phyloP scores from a whole-genome alignment of 257 asterid genomes.

The Thymus mandschuricus region DNA sequence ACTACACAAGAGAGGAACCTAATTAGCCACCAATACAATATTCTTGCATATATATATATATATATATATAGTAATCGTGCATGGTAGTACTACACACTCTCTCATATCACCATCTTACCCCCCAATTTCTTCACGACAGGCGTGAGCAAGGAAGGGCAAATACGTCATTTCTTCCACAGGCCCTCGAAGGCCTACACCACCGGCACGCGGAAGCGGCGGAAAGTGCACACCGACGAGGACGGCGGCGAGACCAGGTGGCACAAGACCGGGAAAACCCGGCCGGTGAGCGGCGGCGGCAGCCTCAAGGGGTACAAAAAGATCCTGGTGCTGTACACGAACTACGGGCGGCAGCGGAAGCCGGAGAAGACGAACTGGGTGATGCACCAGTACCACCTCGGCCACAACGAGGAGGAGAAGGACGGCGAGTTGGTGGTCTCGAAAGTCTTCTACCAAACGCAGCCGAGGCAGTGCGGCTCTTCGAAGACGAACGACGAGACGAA shows the following conservation, averaged over 20 bases:
- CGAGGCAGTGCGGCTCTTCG: slow-evolving; percentile 68
- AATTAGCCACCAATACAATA: no score
- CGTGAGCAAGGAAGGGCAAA: slow-evolving; percentile 84
- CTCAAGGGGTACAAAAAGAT: slow-evolving; percentile 82
- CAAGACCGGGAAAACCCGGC: slow-evolving; percentile 88
- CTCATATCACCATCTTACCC: no score
- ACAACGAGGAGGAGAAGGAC: slow-evolving; percentile 82
- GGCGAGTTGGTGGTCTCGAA: slow-evolving; percentile 91
- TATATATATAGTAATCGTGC: no score
- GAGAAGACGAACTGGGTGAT: slow-evolving; percentile 94
- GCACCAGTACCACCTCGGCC: slow-evolving; percentile 93
- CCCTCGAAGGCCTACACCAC: slow-evolving; percentile 97
- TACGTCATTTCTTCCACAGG: slow-evolving; percentile 92
- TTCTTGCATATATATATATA: no score
- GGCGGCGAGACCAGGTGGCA: slow-evolving; percentile 96
- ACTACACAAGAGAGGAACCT: no score
- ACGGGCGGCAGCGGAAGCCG: slow-evolving; percentile 85
- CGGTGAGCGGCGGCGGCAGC: slow-evolving; percentile 43
- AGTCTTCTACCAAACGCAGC: slow-evolving; percentile 95
- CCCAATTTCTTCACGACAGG: slow-evolving; percentile 39
- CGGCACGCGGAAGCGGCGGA: slow-evolving; percentile 84
- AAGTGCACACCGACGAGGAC: slow-evolving; percentile 76
- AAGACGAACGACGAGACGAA: slow-evolving; percentile 6
- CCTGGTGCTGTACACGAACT: slow-evolving; percentile 85
- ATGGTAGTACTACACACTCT: no score